Evolutionary conservation across 2,329 filamentous ascomycete genomes (phyloP).

Genomic region (Ramularia endophylla): DNA sequence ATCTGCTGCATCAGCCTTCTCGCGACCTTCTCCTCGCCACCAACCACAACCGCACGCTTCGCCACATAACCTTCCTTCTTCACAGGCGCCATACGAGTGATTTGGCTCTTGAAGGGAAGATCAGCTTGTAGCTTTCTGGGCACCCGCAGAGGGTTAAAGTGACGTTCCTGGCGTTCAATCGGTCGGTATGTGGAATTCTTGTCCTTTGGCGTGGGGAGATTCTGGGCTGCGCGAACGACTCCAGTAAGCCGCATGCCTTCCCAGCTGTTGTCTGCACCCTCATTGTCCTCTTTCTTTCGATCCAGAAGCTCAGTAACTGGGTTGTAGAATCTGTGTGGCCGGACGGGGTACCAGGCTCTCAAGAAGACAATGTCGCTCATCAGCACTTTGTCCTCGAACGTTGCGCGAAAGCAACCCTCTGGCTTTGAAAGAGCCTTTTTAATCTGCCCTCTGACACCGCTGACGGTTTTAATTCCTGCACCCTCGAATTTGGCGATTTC

Average conservation of each 20-base stretch:
- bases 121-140: constrained; percentile 73
- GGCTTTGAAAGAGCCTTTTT: constrained; percentile 91
- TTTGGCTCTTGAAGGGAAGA: constrained; percentile 89
- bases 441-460: constrained; percentile 92
- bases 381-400: constrained; percentile 97
- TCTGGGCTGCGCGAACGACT: constrained; percentile 73
- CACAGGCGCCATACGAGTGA: constrained; percentile 73
- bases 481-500: constrained; percentile 99
- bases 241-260: constrained; percentile 90
- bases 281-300: constrained; percentile 16
- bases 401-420: constrained; percentile 92
- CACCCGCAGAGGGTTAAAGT: constrained; percentile 61
- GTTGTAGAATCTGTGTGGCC: constrained; percentile 95
- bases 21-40: constrained; percentile 78
- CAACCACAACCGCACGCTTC: constrained; percentile 84
- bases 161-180: constrained; percentile 46
- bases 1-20: constrained; percentile 89
- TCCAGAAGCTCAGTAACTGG: constrained; percentile 88
- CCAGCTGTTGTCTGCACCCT: constrained; percentile 53
- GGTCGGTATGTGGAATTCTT: constrained; percentile 80
- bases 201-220: constrained; percentile 68
- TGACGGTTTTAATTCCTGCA: constrained; percentile 91
- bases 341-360: constrained; percentile 93
- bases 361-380: constrained; percentile 96
- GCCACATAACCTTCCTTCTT: constrained; percentile 82